Conservation (phyloP, 208 protist species). For the Blastocrithidia nonstop region DNA sequence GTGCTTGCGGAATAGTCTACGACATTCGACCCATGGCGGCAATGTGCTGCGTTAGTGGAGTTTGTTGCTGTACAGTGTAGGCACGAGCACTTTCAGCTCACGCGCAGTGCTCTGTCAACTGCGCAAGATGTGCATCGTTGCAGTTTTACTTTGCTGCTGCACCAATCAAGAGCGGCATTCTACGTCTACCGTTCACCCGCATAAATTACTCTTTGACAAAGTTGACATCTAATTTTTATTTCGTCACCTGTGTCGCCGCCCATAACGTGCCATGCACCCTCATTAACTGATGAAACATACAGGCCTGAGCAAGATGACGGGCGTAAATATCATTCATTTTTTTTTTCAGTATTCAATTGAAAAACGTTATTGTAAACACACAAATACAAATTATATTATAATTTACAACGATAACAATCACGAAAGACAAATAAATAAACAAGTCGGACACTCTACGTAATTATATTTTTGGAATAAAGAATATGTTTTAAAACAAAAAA, state of each 20-base stretch:
- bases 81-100: slow-evolving; percentile 67
- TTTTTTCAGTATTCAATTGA: neutral
- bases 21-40: slow-evolving; percentile 79
- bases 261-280: slow-evolving; percentile 72
- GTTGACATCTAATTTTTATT: slow-evolving; percentile 45
- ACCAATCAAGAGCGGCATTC: slow-evolving; percentile 71
- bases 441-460: too few species aligned
- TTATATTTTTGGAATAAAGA: neutral
- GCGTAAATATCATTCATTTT: slow-evolving; percentile 83
- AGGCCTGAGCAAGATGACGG: slow-evolving; percentile 48
- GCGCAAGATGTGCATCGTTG: slow-evolving; percentile 39
- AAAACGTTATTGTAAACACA: too few species aligned
- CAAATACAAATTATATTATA: too few species aligned
- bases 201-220: slow-evolving; percentile 84
- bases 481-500: neutral
- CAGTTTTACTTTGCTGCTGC: slow-evolving; percentile 39
- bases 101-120: slow-evolving; percentile 69
- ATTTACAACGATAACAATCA: too few species aligned
- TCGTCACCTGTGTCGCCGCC: slow-evolving; percentile 77
- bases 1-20: slow-evolving; percentile 65
- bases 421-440: too few species aligned
- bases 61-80: slow-evolving; percentile 69
- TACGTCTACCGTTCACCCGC: slow-evolving; percentile 63
- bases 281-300: slow-evolving; percentile 84
- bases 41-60: slow-evolving; percentile 67